phyloP scores from a whole-genome alignment of 75 land plant species.

The Cunninghamia lanceolata region DNA sequence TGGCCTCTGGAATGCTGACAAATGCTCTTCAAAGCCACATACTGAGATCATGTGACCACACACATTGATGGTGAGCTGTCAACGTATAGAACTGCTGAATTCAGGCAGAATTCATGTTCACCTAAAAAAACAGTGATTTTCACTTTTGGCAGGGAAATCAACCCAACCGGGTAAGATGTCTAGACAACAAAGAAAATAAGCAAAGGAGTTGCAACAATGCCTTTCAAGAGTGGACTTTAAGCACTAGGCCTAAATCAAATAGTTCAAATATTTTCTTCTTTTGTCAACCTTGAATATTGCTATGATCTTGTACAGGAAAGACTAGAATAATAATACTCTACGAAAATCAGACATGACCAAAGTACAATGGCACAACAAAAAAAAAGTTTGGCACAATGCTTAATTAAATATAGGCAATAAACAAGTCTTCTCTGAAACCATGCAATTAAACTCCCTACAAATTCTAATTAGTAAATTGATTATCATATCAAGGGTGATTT shows the following conservation, averaged over 20 bases:
- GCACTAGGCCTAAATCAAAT: not conserved
- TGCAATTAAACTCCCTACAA: not conserved
- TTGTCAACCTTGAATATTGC: too few relatives aligned
- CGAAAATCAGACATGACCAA: not conserved
- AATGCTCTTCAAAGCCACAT: too few relatives aligned
- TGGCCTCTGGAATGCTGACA: too few relatives aligned
- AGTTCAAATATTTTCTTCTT: not conserved
- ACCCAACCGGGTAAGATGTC: too few relatives aligned
- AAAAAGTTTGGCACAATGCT: not conserved
- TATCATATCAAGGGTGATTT: not conserved
- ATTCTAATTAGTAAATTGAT: not conserved
- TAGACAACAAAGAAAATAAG: not conserved
- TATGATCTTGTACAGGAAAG: too few relatives aligned
- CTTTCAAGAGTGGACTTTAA: not conserved
- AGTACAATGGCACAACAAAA: not conserved
- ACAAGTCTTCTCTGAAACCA: not conserved
- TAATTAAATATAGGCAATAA: not conserved
- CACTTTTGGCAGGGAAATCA: not conserved
- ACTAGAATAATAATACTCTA: too few relatives aligned
- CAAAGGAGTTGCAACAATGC: not conserved
- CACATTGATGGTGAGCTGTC: too few relatives aligned
- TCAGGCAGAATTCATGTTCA: too few relatives aligned
- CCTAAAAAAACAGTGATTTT: too few relatives aligned
- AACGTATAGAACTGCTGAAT: too few relatives aligned
- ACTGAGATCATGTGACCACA: too few relatives aligned